Evolutionary conservation across 2,329 filamentous ascomycete species (phyloP), one percentile per base, ranked within the genome.

Genomic region (Neocatenulostroma microsporum): DNA sequence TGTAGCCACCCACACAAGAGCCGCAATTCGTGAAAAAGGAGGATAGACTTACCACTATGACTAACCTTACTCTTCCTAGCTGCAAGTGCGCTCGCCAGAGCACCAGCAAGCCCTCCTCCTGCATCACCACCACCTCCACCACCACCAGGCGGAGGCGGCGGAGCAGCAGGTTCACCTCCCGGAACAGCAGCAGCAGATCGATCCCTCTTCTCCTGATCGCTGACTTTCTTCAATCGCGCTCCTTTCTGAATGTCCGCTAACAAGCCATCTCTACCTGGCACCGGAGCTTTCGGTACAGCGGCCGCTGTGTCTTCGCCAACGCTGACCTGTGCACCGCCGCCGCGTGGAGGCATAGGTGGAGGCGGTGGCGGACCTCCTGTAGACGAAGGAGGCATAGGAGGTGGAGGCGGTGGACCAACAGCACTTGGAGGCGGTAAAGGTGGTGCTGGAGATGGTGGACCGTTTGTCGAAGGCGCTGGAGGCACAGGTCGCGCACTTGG

Each of bases 1-100:
- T 10, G 14, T 39, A 10, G 28, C 14, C 37, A 29, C 11, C 2
- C 5, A 11, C 6, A 6, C 10, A 7, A 32, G 11, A 40, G 18
- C 14, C 25, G 11, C 14, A 30, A 38, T 23, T 15, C 21, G 13
- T 17, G 10, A 4, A 21, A 28, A 36, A 27, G 18, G 29, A 43
- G 14, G 25, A 29, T 11, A 11, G 14, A 81, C 84, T 78, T 77
- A 95, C 89, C 89, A 71, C 85, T 94, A 60, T 84, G 82, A 65
- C 84, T 85, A 59, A 95, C 89, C 71, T 94, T 94, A 62, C 86
- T 78, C 70, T 95, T 95, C 61, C 89, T 74, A 66, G 78, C 81
- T 41, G 84, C 84, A 50, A 94, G 66, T 31, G 86, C 88, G 65
- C 82, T 85, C 15, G 86, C 85, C 73, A 95, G 56, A 30, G 67